Evolutionary conservation across 768 basidiomycete species (phyloP).

Genomic region (Phylloporus sp.): DNA sequence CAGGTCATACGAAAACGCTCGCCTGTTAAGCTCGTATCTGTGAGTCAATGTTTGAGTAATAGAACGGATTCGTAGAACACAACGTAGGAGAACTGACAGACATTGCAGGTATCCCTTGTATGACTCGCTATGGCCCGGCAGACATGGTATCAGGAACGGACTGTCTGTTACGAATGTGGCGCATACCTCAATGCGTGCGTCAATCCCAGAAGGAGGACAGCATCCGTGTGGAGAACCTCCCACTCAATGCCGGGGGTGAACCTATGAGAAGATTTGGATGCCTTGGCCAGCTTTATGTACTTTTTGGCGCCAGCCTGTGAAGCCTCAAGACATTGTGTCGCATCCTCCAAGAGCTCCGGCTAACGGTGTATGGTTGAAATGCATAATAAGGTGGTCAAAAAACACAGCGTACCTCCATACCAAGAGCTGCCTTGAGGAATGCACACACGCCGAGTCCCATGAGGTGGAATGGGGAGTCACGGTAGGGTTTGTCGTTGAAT

Average conservation of each 20-base stretch:
- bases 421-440: slow-evolving; percentile 74
- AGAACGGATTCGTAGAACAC: neutral
- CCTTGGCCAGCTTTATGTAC: slow-evolving; percentile 39
- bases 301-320: slow-evolving; percentile 63
- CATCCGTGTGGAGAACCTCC: slow-evolving; percentile 74
- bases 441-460: slow-evolving; percentile 69
- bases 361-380: slow-evolving; percentile 18
- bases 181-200: slow-evolving; percentile 65
- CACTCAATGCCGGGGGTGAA: slow-evolving; percentile 69
- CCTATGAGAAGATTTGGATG: slow-evolving; percentile 30
- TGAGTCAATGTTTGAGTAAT: slow-evolving; percentile 9
- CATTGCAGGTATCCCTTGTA: slow-evolving; percentile 80
- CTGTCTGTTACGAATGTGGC: neutral
- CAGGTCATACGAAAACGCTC: slow-evolving; percentile 12
- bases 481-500: slow-evolving; percentile 32
- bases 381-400: neutral
- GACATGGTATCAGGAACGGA: slow-evolving; percentile 2
- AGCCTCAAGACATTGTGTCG: slow-evolving; percentile 47
- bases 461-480: slow-evolving; percentile 65
- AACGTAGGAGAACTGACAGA: slow-evolving; percentile 43
- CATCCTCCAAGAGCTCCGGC: slow-evolving; percentile 62
- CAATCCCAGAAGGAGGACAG: slow-evolving; percentile 64
- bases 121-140: slow-evolving; percentile 48
- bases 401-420: slow-evolving; percentile 59
- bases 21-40: slow-evolving; percentile 55